These are phyloP conservation scores for Micractinium conductrix DNA, from an alignment of 139 green algal genomes.

Conservation along the genomic window DNA sequence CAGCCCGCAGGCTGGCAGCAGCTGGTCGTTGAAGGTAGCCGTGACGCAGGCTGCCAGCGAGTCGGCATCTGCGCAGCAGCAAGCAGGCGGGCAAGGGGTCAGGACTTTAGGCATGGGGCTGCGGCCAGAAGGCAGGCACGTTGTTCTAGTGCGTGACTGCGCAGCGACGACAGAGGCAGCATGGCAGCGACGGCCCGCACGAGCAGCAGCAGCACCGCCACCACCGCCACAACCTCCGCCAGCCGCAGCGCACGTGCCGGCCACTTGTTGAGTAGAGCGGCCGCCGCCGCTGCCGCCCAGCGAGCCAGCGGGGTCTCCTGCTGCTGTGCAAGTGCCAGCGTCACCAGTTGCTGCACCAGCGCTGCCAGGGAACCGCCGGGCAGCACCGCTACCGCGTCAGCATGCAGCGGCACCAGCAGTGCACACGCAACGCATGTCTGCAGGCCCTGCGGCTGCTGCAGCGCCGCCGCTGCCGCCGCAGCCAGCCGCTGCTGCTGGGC, in stretches of 20 bases:
- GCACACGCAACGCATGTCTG: not conserved
- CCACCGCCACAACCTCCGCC: too few relatives aligned
- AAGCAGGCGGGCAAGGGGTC: not conserved
- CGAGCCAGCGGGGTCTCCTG: not conserved
- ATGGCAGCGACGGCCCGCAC: not conserved
- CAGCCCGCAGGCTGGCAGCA: not conserved
- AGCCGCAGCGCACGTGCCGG: not conserved
- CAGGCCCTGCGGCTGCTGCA: not conserved
- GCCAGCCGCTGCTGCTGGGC: slow-evolving; percentile 5
- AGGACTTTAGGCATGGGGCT: not conserved
- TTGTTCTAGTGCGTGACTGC: too few relatives aligned
- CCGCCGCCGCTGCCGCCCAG: slow-evolving; percentile 1
- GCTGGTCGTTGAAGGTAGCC: not conserved
- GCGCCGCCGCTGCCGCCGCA: not conserved
- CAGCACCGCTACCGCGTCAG: not conserved
- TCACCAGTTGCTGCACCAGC: not conserved
- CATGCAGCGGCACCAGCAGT: slow-evolving; percentile 1
- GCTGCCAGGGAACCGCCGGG: not conserved
- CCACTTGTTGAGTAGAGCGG: slow-evolving; percentile 39
- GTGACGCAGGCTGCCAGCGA: not conserved
- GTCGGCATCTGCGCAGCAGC: not conserved
- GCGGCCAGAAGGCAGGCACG: not conserved
- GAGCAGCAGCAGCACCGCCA: not conserved
- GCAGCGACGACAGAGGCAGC: not conserved
- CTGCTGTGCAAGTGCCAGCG: not conserved